These are phyloP conservation scores for Collariella sp. DNA, from an alignment of 495 filamentous ascomycete species.

Conservation along the genomic window DNA sequence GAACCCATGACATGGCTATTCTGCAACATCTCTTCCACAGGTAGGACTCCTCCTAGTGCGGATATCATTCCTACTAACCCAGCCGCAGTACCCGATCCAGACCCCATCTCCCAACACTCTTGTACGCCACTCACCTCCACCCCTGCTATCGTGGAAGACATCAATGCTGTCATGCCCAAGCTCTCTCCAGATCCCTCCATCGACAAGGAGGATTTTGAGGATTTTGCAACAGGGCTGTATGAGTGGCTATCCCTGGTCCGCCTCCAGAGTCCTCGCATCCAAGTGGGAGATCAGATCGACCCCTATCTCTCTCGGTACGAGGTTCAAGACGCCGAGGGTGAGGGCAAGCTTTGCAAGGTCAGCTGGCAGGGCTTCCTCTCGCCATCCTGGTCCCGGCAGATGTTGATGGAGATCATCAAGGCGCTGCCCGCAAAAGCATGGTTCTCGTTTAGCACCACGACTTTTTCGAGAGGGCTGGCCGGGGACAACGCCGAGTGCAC, in stretches of 20 bases:
- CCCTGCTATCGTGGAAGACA: conserved; percentile 24
- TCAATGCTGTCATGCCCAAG: conserved; percentile 40
- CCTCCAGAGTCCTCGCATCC: conserved; percentile 64
- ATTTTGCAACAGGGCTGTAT: conserved; percentile 55
- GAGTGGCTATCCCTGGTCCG: conserved; percentile 79
- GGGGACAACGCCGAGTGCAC: conserved; percentile 39
- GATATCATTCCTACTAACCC: conserved; percentile 11
- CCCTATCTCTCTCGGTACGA: conserved; percentile 73
- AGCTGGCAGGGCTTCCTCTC: conserved; percentile 47
- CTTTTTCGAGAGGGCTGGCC: conserved; percentile 37
- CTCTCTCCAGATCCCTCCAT: conserved; percentile 36
- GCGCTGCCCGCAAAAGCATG: conserved; percentile 37
- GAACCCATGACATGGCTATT: conserved; percentile 74
- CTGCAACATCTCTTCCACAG: conserved; percentile 47
- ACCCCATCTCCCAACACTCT: conserved; percentile 46
- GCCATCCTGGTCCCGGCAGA: conserved; percentile 38
- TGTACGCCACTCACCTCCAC: conserved; percentile 41
- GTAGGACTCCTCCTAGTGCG: conserved; percentile 19
- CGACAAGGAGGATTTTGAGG: conserved; percentile 43
- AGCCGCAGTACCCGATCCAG: conserved; percentile 31
- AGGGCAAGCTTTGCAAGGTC: conserved; percentile 37
- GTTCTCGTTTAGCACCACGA: conserved; percentile 42
- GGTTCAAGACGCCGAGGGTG: conserved; percentile 42
- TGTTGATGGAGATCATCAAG: conserved; percentile 32
- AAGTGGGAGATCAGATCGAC: conserved; percentile 60